A percentile compares a stretch with the other conserved stretches of the same genome.
These are phyloP conservation scores for Stagonosporopsis cucurbitacearum DNA, from an alignment of 2,329 filamentous ascomycete species.

Conservation along the genomic window DNA sequence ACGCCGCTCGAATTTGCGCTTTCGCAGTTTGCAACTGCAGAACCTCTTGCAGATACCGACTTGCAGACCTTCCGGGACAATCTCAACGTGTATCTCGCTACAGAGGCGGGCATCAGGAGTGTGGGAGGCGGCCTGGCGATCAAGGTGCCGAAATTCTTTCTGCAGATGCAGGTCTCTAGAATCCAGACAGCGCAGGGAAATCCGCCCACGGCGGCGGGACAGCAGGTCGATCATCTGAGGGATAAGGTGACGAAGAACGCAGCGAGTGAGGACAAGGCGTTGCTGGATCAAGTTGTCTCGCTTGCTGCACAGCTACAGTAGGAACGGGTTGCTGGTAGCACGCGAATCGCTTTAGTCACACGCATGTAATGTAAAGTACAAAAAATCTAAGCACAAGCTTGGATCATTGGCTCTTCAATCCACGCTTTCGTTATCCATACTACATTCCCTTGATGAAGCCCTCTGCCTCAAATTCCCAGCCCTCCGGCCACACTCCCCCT, in stretches of 20 bases:
- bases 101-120: conserved; percentile 64
- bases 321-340: neutral
- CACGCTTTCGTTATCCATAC: too few species aligned
- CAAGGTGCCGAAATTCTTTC: conserved; percentile 70
- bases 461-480: conserved; percentile 58
- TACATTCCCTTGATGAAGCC: conserved; percentile 52
- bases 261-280: conserved; percentile 55
- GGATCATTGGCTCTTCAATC: too few species aligned
- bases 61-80: conserved; percentile 60
- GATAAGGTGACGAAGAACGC: conserved; percentile 66
- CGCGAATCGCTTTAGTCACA: too few species aligned
- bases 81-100: conserved; percentile 65
- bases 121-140: conserved; percentile 61
- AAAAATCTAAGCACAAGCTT: neutral
- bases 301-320: conserved; percentile 35
- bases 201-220: conserved; percentile 58
- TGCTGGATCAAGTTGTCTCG: conserved; percentile 61
- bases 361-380: neutral
- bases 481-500: conserved; percentile 56
- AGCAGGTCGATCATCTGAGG: conserved; percentile 63
- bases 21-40: conserved; percentile 59
- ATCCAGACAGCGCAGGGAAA: conserved; percentile 67
- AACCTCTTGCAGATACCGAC: conserved; percentile 58
- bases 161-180: conserved; percentile 64
- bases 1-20: conserved; percentile 63